A percentile compares a stretch with the other conserved stretches of the same genome.
Evolutionary conservation across 116 monocot species (phyloP).

Genomic region (Zostera marina): DNA sequence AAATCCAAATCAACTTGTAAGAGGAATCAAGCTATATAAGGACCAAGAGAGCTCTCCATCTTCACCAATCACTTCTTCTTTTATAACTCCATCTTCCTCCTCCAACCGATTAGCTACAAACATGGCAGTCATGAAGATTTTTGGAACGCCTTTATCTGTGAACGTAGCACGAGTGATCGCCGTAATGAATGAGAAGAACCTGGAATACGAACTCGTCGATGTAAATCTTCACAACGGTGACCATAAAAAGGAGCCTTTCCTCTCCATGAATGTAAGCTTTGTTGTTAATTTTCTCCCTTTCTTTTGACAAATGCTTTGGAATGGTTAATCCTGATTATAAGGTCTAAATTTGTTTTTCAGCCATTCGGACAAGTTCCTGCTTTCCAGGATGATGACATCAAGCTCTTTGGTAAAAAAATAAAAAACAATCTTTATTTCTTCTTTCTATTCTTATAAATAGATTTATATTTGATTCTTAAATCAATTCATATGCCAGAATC

Average conservation of each 20-base stretch:
- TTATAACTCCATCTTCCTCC: no score
- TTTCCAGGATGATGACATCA: constrained; percentile 43
- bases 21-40: no score
- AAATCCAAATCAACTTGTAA: no score
- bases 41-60: no score
- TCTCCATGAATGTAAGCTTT: constrained; percentile 30
- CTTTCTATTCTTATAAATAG: no score
- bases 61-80: no score
- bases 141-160: constrained; percentile 28
- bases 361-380: constrained; percentile 66
- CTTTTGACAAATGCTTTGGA: no score
- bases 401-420: constrained; percentile 28
- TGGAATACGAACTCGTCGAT: constrained; percentile 34
- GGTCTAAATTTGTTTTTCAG: constrained; percentile 30
- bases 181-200: constrained; percentile 35
- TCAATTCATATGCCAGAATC: constrained; percentile 26
- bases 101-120: not conserved
- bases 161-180: constrained; percentile 27
- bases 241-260: constrained; percentile 50
- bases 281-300: no score
- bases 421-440: no score
- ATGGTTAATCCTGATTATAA: no score
- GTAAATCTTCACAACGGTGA: constrained; percentile 41
- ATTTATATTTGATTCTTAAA: no score
- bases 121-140: constrained; percentile 23